These are phyloP conservation scores for Candida sp. DNA, from an alignment of 1,139 yeast species.

Conservation along the genomic window DNA sequence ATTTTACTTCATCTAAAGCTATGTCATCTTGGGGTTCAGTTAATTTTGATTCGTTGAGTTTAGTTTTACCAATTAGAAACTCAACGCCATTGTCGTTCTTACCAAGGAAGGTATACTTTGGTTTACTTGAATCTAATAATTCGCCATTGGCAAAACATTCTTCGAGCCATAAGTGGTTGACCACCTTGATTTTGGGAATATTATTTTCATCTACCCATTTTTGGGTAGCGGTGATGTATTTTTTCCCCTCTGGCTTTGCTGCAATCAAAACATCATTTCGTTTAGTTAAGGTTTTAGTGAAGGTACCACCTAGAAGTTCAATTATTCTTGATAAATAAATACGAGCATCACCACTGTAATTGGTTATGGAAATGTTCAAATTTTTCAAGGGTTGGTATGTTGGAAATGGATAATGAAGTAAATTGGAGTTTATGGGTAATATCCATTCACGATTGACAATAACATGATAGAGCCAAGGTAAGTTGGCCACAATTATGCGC, in stretches of 20 bases:
- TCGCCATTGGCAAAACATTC: constrained; percentile 67
- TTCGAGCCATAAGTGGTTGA: constrained; percentile 91
- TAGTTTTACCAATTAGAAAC: constrained; percentile 50
- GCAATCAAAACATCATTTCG: constrained; percentile 73
- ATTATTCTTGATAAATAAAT: constrained; percentile 65
- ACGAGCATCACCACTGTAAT: constrained; percentile 84
- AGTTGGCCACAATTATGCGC: constrained; percentile 53
- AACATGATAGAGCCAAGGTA: constrained; percentile 74
- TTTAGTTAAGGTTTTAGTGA: constrained; percentile 65
- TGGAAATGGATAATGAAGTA: constrained; percentile 76
- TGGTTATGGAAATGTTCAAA: constrained; percentile 63
- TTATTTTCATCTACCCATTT: constrained; percentile 46
- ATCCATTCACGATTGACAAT: constrained; percentile 54
- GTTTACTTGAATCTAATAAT: constrained; percentile 38
- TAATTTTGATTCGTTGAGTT: constrained; percentile 24
- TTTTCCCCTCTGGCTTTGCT: constrained; percentile 66
- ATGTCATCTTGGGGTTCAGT: constrained; percentile 4
- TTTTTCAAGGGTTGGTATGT: constrained; percentile 41
- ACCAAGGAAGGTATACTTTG: constrained; percentile 48
- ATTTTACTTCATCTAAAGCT: constrained; percentile 40
- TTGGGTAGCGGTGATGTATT: constrained; percentile 65
- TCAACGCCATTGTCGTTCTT: constrained; percentile 32
- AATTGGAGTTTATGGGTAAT: constrained; percentile 49
- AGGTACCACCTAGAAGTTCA: constrained; percentile 69
- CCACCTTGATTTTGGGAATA: constrained; percentile 43